Conservation (phyloP, 176 grass and related monocot genomes). For the Musa schizocarpa region DNA sequence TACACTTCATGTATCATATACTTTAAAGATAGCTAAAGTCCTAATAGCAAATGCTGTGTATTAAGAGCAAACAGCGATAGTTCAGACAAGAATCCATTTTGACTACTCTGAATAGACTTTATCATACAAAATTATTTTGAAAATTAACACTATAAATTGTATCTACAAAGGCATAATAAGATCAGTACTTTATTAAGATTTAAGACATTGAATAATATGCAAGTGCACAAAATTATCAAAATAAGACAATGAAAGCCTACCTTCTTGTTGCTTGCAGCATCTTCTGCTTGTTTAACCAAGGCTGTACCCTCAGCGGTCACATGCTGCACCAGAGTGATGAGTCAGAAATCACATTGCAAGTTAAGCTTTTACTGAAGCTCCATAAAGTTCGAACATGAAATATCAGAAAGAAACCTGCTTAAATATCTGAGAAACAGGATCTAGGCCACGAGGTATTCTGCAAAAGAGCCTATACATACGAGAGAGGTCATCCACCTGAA, state of each 20-base stretch:
- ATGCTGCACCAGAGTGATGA: slow-evolving; percentile 1
- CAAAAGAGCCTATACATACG: slow-evolving; percentile 28
- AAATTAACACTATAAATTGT: too few species aligned
- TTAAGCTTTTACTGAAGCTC: neutral
- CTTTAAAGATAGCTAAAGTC: too few species aligned
- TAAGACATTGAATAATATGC: neutral
- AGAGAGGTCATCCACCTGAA: slow-evolving; percentile 15
- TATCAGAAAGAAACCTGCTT: slow-evolving; percentile 13
- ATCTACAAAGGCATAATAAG: too few species aligned
- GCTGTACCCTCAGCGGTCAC: slow-evolving; percentile 18
- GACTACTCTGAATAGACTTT: too few species aligned
- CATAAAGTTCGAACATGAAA: neutral
- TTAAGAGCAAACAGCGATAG: too few species aligned
- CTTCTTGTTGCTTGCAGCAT: slow-evolving; percentile 10
- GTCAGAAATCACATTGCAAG: slow-evolving; percentile 6
- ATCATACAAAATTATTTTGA: too few species aligned
- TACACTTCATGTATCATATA: too few species aligned
- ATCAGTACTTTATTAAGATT: too few species aligned
- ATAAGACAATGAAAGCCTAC: slow-evolving; percentile 9
- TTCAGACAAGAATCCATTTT: too few species aligned
- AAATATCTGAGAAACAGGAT: slow-evolving; percentile 18
- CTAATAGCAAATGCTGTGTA: too few species aligned
- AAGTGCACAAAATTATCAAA: slow-evolving; percentile 2
- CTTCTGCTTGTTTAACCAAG: slow-evolving; percentile 20
- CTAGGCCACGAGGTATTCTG: slow-evolving; percentile 10